Base-by-base conservation (phyloP, 108 stramenopile genomes). In the Pseudonitzschia multiseries region DNA sequence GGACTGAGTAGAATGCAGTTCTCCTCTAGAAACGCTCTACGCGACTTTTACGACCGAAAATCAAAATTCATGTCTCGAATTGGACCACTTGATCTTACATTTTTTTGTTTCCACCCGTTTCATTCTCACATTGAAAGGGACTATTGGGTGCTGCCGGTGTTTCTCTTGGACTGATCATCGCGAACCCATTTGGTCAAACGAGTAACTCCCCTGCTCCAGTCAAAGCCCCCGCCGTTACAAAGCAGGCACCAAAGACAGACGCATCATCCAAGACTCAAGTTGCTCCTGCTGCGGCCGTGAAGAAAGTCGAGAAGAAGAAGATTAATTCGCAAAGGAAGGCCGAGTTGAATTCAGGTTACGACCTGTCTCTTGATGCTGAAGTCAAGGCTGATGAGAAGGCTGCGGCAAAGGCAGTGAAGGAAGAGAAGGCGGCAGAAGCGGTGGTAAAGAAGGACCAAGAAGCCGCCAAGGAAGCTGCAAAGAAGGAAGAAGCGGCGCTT, bases 141-240 rank as follows among this genome's bases (percentile, higher is more conserved):
- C 77, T 85, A 69, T 82, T 92, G 51, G 91, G 91, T 74, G 91
- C 83, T 31, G 86, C 84, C 52, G 86, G 72, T 57, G 85, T 64
- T 50, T 63, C 89, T 12, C 64, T 87, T 20, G 91, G 82, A n/a
- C 44, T 89, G 52, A 86, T 88, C 31, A 52, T 93, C 21, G 71
- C 84, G 15, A 57, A 80, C 44, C 86, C 88, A 13, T 80, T 86
- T 46, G 61, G 33, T 62, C 9, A 15, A 33, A 18, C 61, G 14
- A 12, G 22, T 2, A 22, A 22, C 20, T 26, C 54, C 9, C 24
- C 26, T 56, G 24, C 54, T 24, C 26, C 54, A 26, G 61, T 62
- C 33, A 62, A 62, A 62, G 33, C 36, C 61, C 62, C 48, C 21
- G 63, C 70, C 29, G 64, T 40, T 13, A 21, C 33, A 9, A 62